Base-by-base conservation (phyloP, 805 yeast species). In the Kodamaea fukazawae region DNA sequence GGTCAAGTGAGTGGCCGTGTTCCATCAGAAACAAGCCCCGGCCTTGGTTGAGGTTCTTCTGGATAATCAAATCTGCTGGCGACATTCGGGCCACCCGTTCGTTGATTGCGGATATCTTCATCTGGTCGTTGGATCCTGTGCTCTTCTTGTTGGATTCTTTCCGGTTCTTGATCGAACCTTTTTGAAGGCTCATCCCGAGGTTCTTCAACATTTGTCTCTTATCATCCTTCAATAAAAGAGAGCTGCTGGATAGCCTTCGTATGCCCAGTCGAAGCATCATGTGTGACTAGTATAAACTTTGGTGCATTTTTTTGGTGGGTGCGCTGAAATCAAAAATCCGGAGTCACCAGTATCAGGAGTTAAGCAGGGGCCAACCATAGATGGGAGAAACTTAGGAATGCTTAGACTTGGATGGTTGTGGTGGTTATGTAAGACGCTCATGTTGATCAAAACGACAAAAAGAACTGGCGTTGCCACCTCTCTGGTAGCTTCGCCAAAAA, bases 1-100 rank as follows among this genome's bases (percentile, higher is more conserved):
- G 46, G 45, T 67, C 65, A 18, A 66, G 45, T 45, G 53, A 63
- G 49, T 64, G 71, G 17, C 60, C 60, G 9, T 67, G 57, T 3
- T 61, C 55, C 40, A 57, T 57, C 13, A 65, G 53, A 28, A 58
- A 55, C 40, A 66, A 62, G 41, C 58, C 69, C 31, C 54, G 42
- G n/a, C 65, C 66, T 34, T 59, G 54, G 41, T 64, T 70, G 31
- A 67, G 49, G 41, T 57, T 61, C 36, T 54, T 53, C 41, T 67
- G 72, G 16, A 66, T 55, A 34, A 46, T 44, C 22, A 67, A 47
- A 41, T 67, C 71, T 15, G 65, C 63, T n/a, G 55, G 53, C 12
- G 67, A 52, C 71, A 67, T 66, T 23, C 42, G 20, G 12, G 32
- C 35, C 12, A 39, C 34, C n/a, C 42, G 34, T 14, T 39, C 34